Evolutionary conservation across 2,329 filamentous ascomycete genomes (phyloP).

Genomic region (Cordyceps javanica): DNA sequence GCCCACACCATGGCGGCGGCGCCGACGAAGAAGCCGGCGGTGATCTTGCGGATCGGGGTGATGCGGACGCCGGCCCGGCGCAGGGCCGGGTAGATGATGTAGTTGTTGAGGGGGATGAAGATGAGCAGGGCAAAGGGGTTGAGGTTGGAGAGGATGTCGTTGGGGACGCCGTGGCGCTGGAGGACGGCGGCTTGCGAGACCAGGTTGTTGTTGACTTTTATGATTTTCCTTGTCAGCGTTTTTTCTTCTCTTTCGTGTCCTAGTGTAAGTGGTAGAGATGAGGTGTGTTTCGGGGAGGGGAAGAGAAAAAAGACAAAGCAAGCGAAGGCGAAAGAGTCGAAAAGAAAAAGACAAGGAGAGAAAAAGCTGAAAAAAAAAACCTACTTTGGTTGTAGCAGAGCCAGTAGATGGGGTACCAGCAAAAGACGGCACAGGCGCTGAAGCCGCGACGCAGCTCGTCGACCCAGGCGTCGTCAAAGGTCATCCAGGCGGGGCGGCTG

Average conservation of each 20-base stretch:
- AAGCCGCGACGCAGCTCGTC: conserved; percentile 67
- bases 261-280: no score
- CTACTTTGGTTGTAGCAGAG: conserved; percentile 41
- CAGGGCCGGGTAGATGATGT: conserved; percentile 60
- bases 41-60: conserved; percentile 71
- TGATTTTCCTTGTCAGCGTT: conserved; percentile 31
- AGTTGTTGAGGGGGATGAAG: conserved; percentile 65
- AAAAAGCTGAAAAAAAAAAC: conserved; percentile 12
- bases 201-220: conserved; percentile 49
- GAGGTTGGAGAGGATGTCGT: conserved; percentile 69
- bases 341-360: no score
- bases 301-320: not conserved
- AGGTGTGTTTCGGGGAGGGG: no score
- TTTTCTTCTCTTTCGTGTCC: no score
- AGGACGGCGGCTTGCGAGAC: conserved; percentile 59
- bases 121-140: conserved; percentile 70
- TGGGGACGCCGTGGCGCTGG: conserved; percentile 64
- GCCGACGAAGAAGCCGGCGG: conserved; percentile 60
- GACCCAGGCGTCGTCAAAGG: conserved; percentile 73
- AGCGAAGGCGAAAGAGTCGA: no score
- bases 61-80: conserved; percentile 59
- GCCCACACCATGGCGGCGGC: conserved; percentile 54
- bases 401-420: conserved; percentile 61
- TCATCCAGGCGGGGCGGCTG: conserved; percentile 63
- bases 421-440: conserved; percentile 61